phyloP scores from a whole-genome alignment of 345 rosid species.

The Excoecaria cochinchinensis region DNA sequence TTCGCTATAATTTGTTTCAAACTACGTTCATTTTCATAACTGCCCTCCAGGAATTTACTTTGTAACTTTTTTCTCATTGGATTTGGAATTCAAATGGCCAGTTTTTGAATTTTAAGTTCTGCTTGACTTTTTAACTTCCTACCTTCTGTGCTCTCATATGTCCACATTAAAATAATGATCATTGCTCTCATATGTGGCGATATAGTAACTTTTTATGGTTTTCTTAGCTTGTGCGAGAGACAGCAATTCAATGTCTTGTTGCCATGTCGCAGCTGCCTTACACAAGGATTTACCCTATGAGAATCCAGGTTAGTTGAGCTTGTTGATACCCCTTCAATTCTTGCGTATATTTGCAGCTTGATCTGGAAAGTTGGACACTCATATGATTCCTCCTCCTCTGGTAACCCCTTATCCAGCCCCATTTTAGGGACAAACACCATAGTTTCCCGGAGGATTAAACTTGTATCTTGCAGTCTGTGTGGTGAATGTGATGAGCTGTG shows the following conservation, averaged over 20 bases:
- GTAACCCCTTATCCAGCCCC: not conserved
- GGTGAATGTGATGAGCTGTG: too few relatives aligned
- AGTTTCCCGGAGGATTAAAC: not conserved
- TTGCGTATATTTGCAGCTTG: not conserved
- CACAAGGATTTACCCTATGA: conserved; percentile 66
- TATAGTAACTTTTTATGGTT: not conserved
- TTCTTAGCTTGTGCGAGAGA: conserved; percentile 77
- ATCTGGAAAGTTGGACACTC: too few relatives aligned
- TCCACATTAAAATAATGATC: not conserved
- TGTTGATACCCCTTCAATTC: not conserved
- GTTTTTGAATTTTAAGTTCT: not conserved
- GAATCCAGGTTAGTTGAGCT: conserved; percentile 56
- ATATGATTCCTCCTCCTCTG: not conserved
- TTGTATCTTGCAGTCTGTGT: not conserved
- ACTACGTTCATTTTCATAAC: not conserved
- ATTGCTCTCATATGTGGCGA: not conserved
- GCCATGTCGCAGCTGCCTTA: conserved; percentile 69
- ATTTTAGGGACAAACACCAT: not conserved
- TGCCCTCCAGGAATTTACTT: not conserved
- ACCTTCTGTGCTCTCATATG: not conserved
- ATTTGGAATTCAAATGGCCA: not conserved
- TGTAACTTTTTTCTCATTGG: not conserved
- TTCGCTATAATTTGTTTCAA: not conserved
- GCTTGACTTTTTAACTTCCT: not conserved
- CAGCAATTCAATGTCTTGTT: conserved; percentile 79